Conservation (phyloP, 257 asterid genomes). For the Solanum lignicaule region DNA sequence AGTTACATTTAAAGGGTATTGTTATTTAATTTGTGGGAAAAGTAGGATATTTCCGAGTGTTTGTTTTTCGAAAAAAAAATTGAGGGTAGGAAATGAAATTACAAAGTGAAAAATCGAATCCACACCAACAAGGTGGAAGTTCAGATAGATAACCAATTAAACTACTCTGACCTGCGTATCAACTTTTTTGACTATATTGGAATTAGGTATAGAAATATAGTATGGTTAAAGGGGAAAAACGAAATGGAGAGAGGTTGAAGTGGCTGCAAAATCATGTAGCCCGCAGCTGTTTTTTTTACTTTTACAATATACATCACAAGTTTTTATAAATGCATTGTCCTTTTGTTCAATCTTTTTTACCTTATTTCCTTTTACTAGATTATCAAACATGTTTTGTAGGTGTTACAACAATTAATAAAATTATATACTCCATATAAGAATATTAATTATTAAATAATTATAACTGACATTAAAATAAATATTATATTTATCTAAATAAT, state of each 20-base stretch:
- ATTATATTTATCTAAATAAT: no score
- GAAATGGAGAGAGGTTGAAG: conserved; percentile 3
- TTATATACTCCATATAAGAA: no score
- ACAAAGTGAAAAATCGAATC: background rate
- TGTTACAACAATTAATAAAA: no score
- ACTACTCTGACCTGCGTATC: background rate
- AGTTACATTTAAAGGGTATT: background rate
- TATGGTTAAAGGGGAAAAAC: background rate
- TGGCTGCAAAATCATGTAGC: conserved; percentile 7
- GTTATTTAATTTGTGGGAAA: background rate
- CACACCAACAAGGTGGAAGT: background rate
- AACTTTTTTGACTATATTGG: background rate
- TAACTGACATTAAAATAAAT: no score
- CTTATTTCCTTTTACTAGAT: background rate
- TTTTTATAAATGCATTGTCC: background rate
- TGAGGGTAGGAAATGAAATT: background rate
- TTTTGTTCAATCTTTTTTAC: background rate
- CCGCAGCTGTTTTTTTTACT: conserved; percentile 5
- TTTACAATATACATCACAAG: background rate
- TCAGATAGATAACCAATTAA: no score
- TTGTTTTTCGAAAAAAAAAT: no score
- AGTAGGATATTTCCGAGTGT: conserved; percentile 1
- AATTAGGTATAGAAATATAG: background rate
- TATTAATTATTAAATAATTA: no score
- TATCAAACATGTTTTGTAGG: no score